These are phyloP conservation scores for Lichtheimia hyalospora DNA, from an alignment of 371 early-diverging fungal genomes.

Conservation along the genomic window DNA sequence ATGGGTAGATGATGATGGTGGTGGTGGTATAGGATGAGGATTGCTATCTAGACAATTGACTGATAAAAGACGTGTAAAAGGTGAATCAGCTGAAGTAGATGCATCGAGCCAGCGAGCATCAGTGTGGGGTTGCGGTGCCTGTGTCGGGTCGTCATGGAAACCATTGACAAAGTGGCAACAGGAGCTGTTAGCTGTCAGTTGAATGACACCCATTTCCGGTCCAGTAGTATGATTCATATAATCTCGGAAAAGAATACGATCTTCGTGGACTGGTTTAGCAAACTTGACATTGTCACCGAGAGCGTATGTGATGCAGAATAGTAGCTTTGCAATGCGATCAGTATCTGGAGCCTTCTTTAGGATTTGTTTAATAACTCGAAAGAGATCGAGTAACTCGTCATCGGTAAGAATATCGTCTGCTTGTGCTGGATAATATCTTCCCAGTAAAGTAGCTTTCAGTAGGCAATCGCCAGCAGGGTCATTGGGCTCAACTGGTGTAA, in stretches of 20 bases:
- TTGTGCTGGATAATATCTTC: slow-evolving; percentile 23
- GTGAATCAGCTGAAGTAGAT: slow-evolving; percentile 2
- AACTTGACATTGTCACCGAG: slow-evolving; percentile 42
- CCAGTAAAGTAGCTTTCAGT: neutral
- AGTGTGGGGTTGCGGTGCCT: neutral
- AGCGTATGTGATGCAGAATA: slow-evolving; percentile 49
- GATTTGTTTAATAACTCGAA: slow-evolving; percentile 44
- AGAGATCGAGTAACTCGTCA: slow-evolving; percentile 44
- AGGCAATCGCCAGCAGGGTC: neutral
- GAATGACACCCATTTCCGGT: slow-evolving; percentile 15
- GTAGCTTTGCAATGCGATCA: slow-evolving; percentile 38
- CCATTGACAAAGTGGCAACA: neutral
- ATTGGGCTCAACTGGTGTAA: neutral
- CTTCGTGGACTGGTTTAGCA: slow-evolving; percentile 33
- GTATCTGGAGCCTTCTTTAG: slow-evolving; percentile 36
- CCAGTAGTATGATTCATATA: slow-evolving; percentile 2
- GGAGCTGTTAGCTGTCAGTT: neutral
- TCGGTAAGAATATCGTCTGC: slow-evolving; percentile 52
- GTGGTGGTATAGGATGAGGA: neutral
- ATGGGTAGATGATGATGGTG: slow-evolving; percentile 1
- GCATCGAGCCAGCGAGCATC: slow-evolving; percentile 1
- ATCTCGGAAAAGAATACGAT: slow-evolving; percentile 33
- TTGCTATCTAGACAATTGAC: neutral
- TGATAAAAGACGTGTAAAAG: slow-evolving; percentile 3
- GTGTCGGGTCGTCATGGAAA: neutral